A percentile compares a stretch with the other conserved stretches of the same genome.
Conservation (phyloP, 768 basidiomycete species). For the Paxillus ammoniavirescens region DNA sequence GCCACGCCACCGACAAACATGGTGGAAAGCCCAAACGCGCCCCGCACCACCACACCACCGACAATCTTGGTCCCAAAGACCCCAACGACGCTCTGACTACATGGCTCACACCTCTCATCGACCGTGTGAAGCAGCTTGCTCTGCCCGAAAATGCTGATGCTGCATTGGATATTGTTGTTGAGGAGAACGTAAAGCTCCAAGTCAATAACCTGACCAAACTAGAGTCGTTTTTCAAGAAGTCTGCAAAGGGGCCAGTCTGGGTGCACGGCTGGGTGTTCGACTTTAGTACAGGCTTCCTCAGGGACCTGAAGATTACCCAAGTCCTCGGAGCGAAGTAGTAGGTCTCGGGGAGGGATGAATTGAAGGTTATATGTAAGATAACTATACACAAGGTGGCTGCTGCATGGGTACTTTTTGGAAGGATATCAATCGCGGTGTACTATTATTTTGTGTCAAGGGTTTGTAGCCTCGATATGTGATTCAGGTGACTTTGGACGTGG, state of each 20-base stretch:
- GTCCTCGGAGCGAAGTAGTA: constrained; percentile 23
- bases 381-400: background rate
- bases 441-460: too few species aligned
- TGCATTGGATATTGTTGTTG: constrained; percentile 37
- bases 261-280: constrained; percentile 79
- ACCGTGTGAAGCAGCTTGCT: constrained; percentile 41
- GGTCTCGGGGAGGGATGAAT: too few species aligned
- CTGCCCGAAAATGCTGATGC: constrained; percentile 28
- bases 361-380: background rate
- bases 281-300: constrained; percentile 53
- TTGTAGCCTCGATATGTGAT: too few species aligned
- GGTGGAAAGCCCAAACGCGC: constrained; percentile 7
- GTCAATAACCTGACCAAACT: constrained; percentile 46
- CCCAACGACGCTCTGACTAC: constrained; percentile 51
- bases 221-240: constrained; percentile 39
- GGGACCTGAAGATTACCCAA: constrained; percentile 51
- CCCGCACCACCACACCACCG: constrained; percentile 21
- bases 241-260: constrained; percentile 42
- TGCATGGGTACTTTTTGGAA: too few species aligned
- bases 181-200: constrained; percentile 60
- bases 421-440: too few species aligned
- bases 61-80: constrained; percentile 25
- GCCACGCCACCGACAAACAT: constrained; percentile 28
- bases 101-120: constrained; percentile 71
- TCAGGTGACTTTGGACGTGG: too few species aligned